Evolutionary conservation across 2,329 filamentous ascomycete genomes (phyloP).

Genomic region (Cladosporium cucumerinum): DNA sequence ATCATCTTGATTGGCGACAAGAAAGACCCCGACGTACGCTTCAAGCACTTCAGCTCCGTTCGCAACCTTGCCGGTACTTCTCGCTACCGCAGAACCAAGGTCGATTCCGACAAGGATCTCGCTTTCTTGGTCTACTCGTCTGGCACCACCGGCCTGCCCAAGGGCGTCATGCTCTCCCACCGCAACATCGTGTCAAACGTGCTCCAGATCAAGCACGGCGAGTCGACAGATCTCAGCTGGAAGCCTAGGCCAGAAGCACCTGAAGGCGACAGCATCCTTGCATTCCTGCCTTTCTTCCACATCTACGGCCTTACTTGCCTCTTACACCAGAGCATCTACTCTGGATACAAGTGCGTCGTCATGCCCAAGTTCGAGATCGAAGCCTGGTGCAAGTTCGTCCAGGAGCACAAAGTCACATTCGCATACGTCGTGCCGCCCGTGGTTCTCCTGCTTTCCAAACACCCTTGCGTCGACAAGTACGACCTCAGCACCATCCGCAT

Average conservation of each 20-base stretch:
- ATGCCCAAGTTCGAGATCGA: conserved; percentile 81
- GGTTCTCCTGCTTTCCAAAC: conserved; percentile 74
- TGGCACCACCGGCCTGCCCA: conserved; percentile 86
- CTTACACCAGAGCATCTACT: conserved; percentile 64
- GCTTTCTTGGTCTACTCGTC: conserved; percentile 85
- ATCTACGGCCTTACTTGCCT: conserved; percentile 79
- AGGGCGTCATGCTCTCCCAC: conserved; percentile 86
- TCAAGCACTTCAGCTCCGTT: conserved; percentile 71
- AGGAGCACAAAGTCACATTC: conserved; percentile 72
- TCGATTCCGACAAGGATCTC: conserved; percentile 68
- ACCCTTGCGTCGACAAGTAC: conserved; percentile 74
- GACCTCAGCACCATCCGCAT: conserved; percentile 75
- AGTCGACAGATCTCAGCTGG: conserved; percentile 52
- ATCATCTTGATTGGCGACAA: conserved; percentile 74
- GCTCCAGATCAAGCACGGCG: conserved; percentile 41
- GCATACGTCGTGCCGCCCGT: conserved; percentile 82
- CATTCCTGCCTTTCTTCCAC: conserved; percentile 85
- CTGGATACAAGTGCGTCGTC: conserved; percentile 64
- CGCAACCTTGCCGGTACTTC: conserved; percentile 60
- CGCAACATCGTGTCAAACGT: conserved; percentile 75
- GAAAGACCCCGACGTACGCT: conserved; percentile 54
- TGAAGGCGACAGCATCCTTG: conserved; percentile 69
- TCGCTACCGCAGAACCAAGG: conserved; percentile 57
- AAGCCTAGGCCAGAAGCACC: conserved; percentile 44
- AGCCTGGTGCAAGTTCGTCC: conserved; percentile 71